Conservation (phyloP, 1,139 yeast genomes). For the Diutina scorzettiae region DNA sequence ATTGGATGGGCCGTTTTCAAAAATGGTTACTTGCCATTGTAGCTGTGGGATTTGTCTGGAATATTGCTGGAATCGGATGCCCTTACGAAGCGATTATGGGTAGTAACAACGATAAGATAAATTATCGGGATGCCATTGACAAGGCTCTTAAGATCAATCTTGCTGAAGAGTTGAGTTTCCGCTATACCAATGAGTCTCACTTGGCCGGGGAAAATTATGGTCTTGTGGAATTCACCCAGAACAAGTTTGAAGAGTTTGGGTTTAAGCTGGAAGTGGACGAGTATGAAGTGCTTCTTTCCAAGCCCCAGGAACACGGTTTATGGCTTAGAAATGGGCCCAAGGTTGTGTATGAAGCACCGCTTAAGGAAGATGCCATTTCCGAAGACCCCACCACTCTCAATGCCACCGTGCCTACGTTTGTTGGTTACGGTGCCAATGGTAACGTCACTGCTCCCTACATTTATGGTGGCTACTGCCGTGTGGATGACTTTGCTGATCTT, state of each 20-base stretch:
- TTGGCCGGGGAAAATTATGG: slow-evolving; percentile 59
- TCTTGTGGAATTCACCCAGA: slow-evolving; percentile 54
- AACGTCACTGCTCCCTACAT: slow-evolving; percentile 47
- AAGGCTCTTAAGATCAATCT: slow-evolving; percentile 18
- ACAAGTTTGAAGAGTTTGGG: slow-evolving; percentile 43
- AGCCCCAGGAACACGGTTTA: slow-evolving; percentile 34
- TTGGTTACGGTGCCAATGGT: slow-evolving; percentile 61
- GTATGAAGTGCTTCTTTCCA: slow-evolving; percentile 13
- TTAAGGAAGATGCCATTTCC: slow-evolving; percentile 57
- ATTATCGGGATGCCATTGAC: background rate
- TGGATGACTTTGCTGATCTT: slow-evolving; percentile 38
- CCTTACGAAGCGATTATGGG: background rate
- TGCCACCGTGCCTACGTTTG: slow-evolving; percentile 46
- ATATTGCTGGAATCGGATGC: background rate
- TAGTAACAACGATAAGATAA: background rate
- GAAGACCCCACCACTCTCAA: slow-evolving; percentile 57
- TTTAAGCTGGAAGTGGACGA: slow-evolving; percentile 8
- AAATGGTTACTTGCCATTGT: background rate
- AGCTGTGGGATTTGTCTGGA: background rate
- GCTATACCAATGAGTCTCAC: slow-evolving; percentile 51
- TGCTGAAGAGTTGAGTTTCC: slow-evolving; percentile 22
- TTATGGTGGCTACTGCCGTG: slow-evolving; percentile 52
- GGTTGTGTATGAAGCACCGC: slow-evolving; percentile 45
- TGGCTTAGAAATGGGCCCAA: slow-evolving; percentile 16
- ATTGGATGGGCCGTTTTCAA: background rate